Conservation (phyloP, 1,139 yeast species). For the Yamadazyma buinensis region DNA sequence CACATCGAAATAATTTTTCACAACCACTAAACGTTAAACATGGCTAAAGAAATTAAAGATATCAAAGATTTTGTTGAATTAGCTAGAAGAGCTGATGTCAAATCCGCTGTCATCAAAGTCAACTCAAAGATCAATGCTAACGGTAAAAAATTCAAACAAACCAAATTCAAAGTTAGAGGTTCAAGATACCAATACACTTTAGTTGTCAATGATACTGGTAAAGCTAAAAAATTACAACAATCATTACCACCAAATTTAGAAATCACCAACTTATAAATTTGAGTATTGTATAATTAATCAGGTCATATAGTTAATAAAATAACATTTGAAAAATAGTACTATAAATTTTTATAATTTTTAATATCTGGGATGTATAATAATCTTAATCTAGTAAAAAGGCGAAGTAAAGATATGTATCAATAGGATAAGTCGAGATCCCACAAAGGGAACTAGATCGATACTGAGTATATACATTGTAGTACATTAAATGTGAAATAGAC, state of each 20-base stretch:
- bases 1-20: slow-evolving; percentile 5
- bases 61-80: slow-evolving; percentile 97
- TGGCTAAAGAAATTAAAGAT: slow-evolving; percentile 73
- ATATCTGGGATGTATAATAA: neutral
- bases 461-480: no score
- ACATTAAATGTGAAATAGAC: no score
- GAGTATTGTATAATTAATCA: slow-evolving; percentile 16
- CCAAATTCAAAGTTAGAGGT: slow-evolving; percentile 99
- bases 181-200: slow-evolving; percentile 92
- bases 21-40: neutral
- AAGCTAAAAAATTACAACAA: slow-evolving; percentile 98
- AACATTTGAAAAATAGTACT: neutral
- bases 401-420: no score
- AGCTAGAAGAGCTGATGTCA: slow-evolving; percentile 96
- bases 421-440: no score
- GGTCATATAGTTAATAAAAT: slow-evolving; percentile 9
- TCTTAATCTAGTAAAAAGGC: no score
- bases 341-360: neutral
- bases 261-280: slow-evolving; percentile 60
- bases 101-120: slow-evolving; percentile 85
- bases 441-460: no score
- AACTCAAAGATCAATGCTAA: slow-evolving; percentile 82
- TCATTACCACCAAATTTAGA: slow-evolving; percentile 95
- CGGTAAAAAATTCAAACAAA: slow-evolving; percentile 86
- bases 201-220: slow-evolving; percentile 92